These are phyloP conservation scores for Hypoxylon fuscum DNA, from an alignment of 495 filamentous ascomycete species.

Conservation along the genomic window DNA sequence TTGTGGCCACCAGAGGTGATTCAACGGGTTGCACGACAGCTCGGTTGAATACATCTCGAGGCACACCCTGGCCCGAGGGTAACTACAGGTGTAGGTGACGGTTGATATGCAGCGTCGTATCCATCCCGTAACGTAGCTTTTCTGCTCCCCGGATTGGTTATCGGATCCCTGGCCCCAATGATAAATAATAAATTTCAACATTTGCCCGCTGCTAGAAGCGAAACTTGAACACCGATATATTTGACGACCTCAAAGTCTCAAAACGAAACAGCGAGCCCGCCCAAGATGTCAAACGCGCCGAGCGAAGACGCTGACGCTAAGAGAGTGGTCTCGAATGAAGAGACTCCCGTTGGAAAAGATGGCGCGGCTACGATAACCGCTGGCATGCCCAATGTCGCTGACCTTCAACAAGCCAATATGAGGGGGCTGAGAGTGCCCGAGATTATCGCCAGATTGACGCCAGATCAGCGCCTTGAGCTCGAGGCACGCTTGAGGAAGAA, in stretches of 20 bases:
- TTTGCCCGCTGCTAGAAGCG: neutral
- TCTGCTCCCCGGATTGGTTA: conserved; percentile 13
- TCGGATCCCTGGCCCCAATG: conserved; percentile 1
- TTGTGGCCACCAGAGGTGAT: neutral
- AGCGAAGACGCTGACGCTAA: conserved; percentile 30
- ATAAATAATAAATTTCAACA: conserved; percentile 21
- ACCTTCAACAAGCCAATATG: conserved; percentile 35
- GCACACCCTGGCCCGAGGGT: neutral
- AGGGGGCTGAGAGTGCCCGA: conserved; percentile 55
- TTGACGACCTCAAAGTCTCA: neutral
- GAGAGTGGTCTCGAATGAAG: conserved; percentile 23
- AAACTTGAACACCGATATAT: neutral
- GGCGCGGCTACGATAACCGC: neutral
- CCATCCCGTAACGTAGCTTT: conserved; percentile 16
- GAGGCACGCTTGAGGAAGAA: conserved; percentile 66
- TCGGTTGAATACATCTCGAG: neutral
- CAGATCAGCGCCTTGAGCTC: conserved; percentile 57
- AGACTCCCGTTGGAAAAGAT: conserved; percentile 22
- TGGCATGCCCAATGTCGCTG: conserved; percentile 28
- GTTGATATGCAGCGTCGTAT: conserved; percentile 36
- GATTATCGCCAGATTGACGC: conserved; percentile 59
- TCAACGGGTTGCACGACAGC: neutral
- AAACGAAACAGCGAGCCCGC: neutral
- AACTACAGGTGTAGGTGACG: conserved; percentile 10
- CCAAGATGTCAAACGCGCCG: conserved; percentile 24